Evolutionary conservation across 352 stramenopile species (phyloP).

Genomic region (Phytopythium delawarense): DNA sequence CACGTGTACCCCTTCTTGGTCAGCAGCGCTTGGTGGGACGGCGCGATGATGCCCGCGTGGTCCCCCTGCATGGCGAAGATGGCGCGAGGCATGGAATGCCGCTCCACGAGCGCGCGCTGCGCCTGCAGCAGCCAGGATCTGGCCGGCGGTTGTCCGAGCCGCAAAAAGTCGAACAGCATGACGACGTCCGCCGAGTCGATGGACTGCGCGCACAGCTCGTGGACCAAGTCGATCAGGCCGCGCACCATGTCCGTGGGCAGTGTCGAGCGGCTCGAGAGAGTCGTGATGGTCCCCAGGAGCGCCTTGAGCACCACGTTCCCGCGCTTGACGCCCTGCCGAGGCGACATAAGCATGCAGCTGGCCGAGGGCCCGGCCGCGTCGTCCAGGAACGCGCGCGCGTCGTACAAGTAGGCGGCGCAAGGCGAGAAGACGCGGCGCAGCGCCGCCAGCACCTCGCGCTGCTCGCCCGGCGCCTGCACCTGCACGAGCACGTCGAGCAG

Average conservation of each 20-base stretch:
- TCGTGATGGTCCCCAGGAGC: conserved; percentile 36
- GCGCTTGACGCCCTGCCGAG: conserved; percentile 12
- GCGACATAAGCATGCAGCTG: conserved; percentile 4
- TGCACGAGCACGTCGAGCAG: conserved; percentile 44
- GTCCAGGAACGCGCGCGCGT: conserved; percentile 32
- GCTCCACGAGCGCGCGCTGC: conserved; percentile 44
- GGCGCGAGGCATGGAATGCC: conserved; percentile 50
- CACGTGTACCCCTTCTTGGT: conserved; percentile 78
- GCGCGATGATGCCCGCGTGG: conserved; percentile 61
- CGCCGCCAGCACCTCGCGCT: conserved; percentile 31
- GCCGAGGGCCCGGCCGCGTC: neutral
- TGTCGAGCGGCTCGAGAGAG: conserved; percentile 28
- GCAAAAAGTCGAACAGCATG: conserved; percentile 72
- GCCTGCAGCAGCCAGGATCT: conserved; percentile 54
- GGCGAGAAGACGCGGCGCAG: conserved; percentile 34
- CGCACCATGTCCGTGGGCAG: conserved; percentile 23
- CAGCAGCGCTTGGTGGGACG: conserved; percentile 49
- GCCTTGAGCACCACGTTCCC: conserved; percentile 46
- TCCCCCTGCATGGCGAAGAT: conserved; percentile 68
- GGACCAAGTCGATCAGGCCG: conserved; percentile 40
- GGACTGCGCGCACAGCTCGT: conserved; percentile 46
- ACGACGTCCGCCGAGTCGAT: conserved; percentile 57
- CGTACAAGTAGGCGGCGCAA: conserved; percentile 34
- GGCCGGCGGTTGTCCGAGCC: conserved; percentile 36
- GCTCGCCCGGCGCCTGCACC: conserved; percentile 15